A percentile compares a stretch with the other conserved stretches of the same genome.
These are phyloP conservation scores for Fusarium tanahbumbuense DNA, from an alignment of 2,329 filamentous ascomycete species.

Conservation along the genomic window DNA sequence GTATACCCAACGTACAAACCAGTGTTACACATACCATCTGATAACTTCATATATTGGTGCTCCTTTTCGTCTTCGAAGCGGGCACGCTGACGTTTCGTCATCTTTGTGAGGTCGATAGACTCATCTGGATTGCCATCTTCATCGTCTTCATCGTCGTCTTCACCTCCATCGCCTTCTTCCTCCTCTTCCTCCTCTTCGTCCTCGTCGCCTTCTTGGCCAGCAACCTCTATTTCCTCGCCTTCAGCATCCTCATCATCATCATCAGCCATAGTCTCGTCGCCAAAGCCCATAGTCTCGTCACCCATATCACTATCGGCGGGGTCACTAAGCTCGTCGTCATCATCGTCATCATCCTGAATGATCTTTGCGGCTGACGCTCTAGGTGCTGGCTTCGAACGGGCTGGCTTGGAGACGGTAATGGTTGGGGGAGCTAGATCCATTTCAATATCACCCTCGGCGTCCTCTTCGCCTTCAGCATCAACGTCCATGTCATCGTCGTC, in stretches of 20 bases:
- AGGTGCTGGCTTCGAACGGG: conserved; percentile 52
- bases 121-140: conserved; percentile 61
- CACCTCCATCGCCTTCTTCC: conserved; percentile 56
- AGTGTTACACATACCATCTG: conserved; percentile 62
- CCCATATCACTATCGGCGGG: conserved; percentile 62
- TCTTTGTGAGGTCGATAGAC: conserved; percentile 67
- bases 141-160: conserved; percentile 58
- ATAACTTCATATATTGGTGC: conserved; percentile 69
- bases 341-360: conserved; percentile 57
- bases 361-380: conserved; percentile 51
- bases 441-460: conserved; percentile 60
- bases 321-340: conserved; percentile 67
- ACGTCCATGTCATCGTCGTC: conserved; percentile 55
- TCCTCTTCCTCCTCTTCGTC: conserved; percentile 57
- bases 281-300: conserved; percentile 53
- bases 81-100: conserved; percentile 71
- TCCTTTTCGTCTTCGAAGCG: conserved; percentile 65
- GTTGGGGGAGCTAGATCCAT: conserved; percentile 56
- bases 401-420: conserved; percentile 63
- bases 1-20: not conserved
- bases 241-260: conserved; percentile 62
- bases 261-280: conserved; percentile 60
- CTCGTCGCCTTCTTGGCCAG: conserved; percentile 56
- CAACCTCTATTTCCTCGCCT: conserved; percentile 58
- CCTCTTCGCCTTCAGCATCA: conserved; percentile 60